Evolutionary conservation across 805 yeast species (phyloP), one percentile per base, ranked within the genome.

Genomic region (Naumovozyma baii): DNA sequence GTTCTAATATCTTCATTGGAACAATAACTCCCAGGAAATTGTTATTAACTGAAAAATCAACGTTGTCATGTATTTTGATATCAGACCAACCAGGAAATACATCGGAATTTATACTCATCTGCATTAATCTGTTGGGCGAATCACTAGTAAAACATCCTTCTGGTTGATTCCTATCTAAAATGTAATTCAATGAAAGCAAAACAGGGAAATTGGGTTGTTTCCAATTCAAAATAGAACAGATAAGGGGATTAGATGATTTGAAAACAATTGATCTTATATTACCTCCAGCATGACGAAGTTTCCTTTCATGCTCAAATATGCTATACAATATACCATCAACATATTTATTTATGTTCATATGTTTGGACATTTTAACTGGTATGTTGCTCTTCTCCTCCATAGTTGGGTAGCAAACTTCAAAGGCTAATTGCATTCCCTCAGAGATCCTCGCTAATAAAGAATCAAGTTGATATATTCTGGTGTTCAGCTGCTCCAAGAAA

Each of bases 141-240:
- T 59, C 63, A 30, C 48, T 45, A 7, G 49, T 40, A 34, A 54
- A 55, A 10, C 33, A 37, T 13, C 42, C 43, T 17, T 39, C 41
- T 22, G 37, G 26, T 22, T 7, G 40, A 13, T 42, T 39, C 2
- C 33, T 38, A 28, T 49, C 42, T 10, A 69, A 64, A 9, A 79
- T 65, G n/a, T 86, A 84, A 50, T 77, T 79, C 73, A 88, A 75
- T 40, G 80, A 76, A 63, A 84, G 83, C 48, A 92, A 78, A 0
- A 92, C 97, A 0, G 98, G 96, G 63, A 82, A 92, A 59, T 90
- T 90, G 12, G 98, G 97, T 63, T 92, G 98, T 62, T 92, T 92
- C 98, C 98, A 92, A 62, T 92, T 92, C 50, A 92, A 64, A 34
- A 86, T 83, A 9, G 95, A 85, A 62, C 97, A 92, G n/a, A 87